phyloP scores from a whole-genome alignment of 2,329 filamentous ascomycete genomes.

The Calonectria pseudoreteaudii region DNA sequence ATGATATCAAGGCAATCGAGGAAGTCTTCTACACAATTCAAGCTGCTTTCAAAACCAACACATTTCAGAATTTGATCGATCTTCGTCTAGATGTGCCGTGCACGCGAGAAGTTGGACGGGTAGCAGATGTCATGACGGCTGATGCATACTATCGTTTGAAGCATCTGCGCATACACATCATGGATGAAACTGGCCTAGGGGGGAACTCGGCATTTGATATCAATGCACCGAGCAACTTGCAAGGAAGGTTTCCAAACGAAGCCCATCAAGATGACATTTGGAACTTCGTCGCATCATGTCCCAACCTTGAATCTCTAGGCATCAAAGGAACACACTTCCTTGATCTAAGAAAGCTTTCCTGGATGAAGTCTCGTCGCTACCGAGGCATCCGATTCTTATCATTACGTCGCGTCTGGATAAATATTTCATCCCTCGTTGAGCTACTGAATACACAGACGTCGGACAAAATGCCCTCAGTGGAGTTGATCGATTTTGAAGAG shows the following conservation, averaged over 20 bases:
- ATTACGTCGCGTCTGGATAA: not conserved
- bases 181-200: not conserved
- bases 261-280: not conserved
- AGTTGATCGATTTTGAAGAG: not conserved
- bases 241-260: not conserved
- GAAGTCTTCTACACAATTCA: not conserved
- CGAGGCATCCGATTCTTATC: not conserved
- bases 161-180: not conserved
- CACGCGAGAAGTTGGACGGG: not conserved
- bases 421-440: not conserved
- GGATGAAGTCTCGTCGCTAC: not conserved
- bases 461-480: not conserved
- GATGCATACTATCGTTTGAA: not conserved
- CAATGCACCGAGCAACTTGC: not conserved
- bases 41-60: not conserved
- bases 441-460: not conserved
- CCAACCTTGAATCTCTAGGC: slow-evolving; percentile 1
- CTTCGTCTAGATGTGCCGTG: not conserved
- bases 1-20: not conserved
- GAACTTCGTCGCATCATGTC: not conserved
- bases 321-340: not conserved
- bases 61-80: not conserved
- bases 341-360: not conserved
- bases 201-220: not conserved
- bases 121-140: not conserved